Percentiles rank a stretch among this genome's conserved stretches.
phyloP scores from a whole-genome alignment of 2,329 filamentous ascomycete species.

The Dothistroma pini region DNA sequence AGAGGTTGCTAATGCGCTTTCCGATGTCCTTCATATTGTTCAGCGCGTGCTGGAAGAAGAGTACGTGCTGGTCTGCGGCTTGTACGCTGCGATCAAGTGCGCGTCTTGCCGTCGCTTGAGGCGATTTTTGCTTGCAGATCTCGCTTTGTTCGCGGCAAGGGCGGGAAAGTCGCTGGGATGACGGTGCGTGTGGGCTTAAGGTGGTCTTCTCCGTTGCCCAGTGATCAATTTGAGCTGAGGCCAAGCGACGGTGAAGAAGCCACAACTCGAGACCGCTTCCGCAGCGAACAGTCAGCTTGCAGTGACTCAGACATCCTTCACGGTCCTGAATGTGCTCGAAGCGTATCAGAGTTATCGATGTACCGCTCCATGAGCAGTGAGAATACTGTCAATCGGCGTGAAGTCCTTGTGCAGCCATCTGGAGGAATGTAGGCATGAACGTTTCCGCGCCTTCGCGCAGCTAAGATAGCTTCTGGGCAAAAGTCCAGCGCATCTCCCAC shows the following conservation, averaged over 20 bases:
- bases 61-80: not conserved
- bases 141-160: not conserved
- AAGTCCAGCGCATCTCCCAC: no score
- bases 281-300: no score
- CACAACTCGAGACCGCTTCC: not conserved
- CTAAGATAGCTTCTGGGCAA: not conserved
- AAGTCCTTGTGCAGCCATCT: not conserved
- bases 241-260: not conserved
- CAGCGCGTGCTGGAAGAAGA: not conserved
- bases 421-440: not conserved
- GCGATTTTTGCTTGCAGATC: not conserved
- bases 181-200: not conserved
- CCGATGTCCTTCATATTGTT: not conserved
- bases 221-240: not conserved
- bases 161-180: not conserved
- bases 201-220: not conserved
- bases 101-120: not conserved
- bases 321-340: no score
- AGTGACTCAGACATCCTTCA: no score
- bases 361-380: not conserved
- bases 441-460: not conserved
- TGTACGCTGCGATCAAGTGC: not conserved
- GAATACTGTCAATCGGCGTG: not conserved
- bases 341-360: not conserved
- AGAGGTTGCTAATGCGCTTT: not conserved